phyloP scores from a whole-genome alignment of 2,329 filamentous ascomycete species.

The Fusarium tupiense region DNA sequence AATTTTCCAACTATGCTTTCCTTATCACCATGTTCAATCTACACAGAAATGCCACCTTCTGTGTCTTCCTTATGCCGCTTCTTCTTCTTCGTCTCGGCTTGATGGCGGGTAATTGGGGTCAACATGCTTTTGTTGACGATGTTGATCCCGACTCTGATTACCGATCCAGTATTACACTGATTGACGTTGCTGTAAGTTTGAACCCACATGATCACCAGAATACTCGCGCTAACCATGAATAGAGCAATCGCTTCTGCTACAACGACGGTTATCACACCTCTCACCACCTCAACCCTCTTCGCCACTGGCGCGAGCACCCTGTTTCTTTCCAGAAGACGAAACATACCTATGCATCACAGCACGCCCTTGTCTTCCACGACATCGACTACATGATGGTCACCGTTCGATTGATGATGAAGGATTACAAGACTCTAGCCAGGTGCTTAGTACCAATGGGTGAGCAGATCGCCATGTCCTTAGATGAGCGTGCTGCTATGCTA shows the following conservation, averaged over 20 bases:
- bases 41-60: slow-evolving; percentile 67
- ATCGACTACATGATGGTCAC: slow-evolving; percentile 86
- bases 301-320: slow-evolving; percentile 86
- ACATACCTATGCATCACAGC: slow-evolving; percentile 70
- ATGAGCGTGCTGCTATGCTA: slow-evolving; percentile 45
- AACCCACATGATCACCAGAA: too few species aligned
- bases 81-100: slow-evolving; percentile 73
- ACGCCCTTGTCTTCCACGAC: slow-evolving; percentile 80
- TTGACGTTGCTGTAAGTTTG: slow-evolving; percentile 76
- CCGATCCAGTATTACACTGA: slow-evolving; percentile 79
- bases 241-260: slow-evolving; percentile 85
- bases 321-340: slow-evolving; percentile 77
- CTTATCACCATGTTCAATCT: slow-evolving; percentile 57
- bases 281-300: slow-evolving; percentile 79
- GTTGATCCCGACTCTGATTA: slow-evolving; percentile 81
- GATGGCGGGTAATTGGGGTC: slow-evolving; percentile 87
- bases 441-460: slow-evolving; percentile 79
- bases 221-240: neutral
- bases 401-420: slow-evolving; percentile 71
- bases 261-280: slow-evolving; percentile 87
- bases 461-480: slow-evolving; percentile 72
- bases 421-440: slow-evolving; percentile 75
- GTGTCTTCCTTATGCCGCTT: slow-evolving; percentile 74
- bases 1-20: slow-evolving; percentile 68
- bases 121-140: slow-evolving; percentile 83